phyloP scores from a whole-genome alignment of 2,329 filamentous ascomycete genomes.

The Zymoseptoria passerinii region DNA sequence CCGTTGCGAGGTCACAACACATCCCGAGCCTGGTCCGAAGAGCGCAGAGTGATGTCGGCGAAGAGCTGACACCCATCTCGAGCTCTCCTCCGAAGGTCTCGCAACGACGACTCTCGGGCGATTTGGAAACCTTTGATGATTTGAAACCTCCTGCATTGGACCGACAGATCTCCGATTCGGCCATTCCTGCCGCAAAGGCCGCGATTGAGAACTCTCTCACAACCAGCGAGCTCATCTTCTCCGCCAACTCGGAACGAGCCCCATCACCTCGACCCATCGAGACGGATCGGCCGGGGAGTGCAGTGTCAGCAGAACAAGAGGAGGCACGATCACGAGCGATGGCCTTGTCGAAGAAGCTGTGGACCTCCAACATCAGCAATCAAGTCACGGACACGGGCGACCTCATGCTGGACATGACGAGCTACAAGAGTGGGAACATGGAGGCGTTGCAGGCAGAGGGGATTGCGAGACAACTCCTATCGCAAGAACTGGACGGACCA shows the following conservation, averaged over 20 bases:
- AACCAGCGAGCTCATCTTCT: conserved; percentile 17
- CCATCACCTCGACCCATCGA: conserved; percentile 16
- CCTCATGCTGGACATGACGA: conserved; percentile 96
- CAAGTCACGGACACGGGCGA: conserved; percentile 89
- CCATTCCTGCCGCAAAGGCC: conserved; percentile 39
- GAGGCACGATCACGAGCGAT: conserved; percentile 79
- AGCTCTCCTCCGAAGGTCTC: conserved; percentile 4
- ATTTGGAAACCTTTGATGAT: neutral
- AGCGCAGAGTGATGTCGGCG: neutral
- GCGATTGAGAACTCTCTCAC: conserved; percentile 30
- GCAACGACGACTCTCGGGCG: conserved; percentile 9
- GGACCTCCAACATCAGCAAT: conserved; percentile 83
- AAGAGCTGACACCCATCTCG: neutral
- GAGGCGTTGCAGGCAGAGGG: conserved; percentile 86
- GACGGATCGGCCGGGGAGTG: conserved; percentile 58
- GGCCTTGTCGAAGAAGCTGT: conserved; percentile 76
- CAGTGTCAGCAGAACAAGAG: conserved; percentile 59
- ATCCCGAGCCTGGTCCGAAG: conserved; percentile 35
- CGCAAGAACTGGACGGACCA: conserved; percentile 86
- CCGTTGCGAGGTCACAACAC: conserved; percentile 20
- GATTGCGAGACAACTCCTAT: conserved; percentile 83
- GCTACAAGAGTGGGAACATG: conserved; percentile 89
- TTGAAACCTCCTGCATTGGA: conserved; percentile 27
- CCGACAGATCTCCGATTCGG: conserved; percentile 48
- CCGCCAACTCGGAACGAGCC: conserved; percentile 11